These are phyloP conservation scores for Botrytis fragariae DNA, from an alignment of 2,329 filamentous ascomycete species.

Conservation along the genomic window DNA sequence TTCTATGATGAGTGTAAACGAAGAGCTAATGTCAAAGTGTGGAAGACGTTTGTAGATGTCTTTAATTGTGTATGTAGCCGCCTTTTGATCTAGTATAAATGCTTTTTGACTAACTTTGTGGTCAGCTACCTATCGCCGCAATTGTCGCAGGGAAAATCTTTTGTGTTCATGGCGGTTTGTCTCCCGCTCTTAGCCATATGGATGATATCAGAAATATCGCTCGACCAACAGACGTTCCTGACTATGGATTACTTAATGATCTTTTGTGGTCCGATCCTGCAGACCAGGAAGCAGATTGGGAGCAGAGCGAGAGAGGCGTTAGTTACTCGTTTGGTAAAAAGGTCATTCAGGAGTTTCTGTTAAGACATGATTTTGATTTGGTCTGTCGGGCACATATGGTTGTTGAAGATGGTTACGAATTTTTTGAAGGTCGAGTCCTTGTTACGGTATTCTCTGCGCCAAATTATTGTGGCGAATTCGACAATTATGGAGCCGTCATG, in stretches of 20 bases:
- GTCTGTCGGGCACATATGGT: conserved; percentile 99
- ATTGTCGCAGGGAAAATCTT: conserved; percentile 98
- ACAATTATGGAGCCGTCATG: conserved; percentile 99
- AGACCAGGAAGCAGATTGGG: conserved; percentile 98
- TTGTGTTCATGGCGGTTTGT: conserved; percentile 92
- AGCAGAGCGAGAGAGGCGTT: conserved; percentile 93
- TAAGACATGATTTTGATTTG: conserved; percentile 92
- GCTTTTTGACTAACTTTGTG: conserved; percentile 23
- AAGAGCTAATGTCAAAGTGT: conserved; percentile 92
- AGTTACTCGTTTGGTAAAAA: conserved; percentile 99
- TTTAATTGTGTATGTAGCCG: conserved; percentile 67
- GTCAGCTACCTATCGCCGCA: conserved; percentile 80
- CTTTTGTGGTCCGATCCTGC: conserved; percentile 96
- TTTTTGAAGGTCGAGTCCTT: conserved; percentile 91
- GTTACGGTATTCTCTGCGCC: conserved; percentile 98
- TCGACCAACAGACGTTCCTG: conserved; percentile 92
- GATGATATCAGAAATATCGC: conserved; percentile 97
- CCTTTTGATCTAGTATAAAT: background rate
- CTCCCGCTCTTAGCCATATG: conserved; percentile 91
- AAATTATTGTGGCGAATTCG: conserved; percentile 99
- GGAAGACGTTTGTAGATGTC: conserved; percentile 96
- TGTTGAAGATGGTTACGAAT: conserved; percentile 98
- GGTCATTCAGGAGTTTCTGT: conserved; percentile 93
- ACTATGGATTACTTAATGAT: conserved; percentile 94
- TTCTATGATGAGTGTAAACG: conserved; percentile 99